Conservation (phyloP, 1,139 yeast species). For the Saccharomyces hybrid region DNA sequence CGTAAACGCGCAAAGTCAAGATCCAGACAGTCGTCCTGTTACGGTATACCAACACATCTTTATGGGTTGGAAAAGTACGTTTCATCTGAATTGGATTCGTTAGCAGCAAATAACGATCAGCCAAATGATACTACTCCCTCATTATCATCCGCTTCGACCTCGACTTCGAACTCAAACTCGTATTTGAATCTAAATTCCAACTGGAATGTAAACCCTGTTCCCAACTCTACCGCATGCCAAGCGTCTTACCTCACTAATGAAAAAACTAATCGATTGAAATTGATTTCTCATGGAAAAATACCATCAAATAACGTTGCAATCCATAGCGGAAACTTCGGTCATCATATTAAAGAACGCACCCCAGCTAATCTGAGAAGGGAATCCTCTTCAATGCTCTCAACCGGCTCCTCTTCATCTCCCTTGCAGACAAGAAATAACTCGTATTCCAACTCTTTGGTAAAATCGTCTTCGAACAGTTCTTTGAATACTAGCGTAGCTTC, state of each 20-base stretch:
- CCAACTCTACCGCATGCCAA: not conserved
- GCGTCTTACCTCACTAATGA: not conserved
- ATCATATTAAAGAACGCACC: not conserved
- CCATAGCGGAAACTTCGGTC: not conserved
- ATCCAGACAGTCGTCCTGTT: constrained; percentile 11
- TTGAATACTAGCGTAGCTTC: not conserved
- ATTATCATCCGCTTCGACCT: constrained; percentile 1
- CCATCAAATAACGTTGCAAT: not conserved
- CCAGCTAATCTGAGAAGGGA: not conserved
- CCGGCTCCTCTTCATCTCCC: not conserved
- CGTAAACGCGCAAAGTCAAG: constrained; percentile 1
- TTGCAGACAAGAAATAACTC: not conserved
- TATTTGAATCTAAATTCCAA: not conserved
- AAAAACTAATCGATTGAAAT: not conserved
- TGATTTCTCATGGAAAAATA: not conserved
- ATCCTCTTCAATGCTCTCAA: not conserved
- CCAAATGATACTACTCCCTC: constrained; percentile 1
- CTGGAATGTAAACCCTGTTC: too few relatives aligned
- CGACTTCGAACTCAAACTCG: not conserved
- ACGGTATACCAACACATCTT: constrained; percentile 28
- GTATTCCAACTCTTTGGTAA: constrained; percentile 2
- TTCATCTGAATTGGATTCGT: constrained; percentile 22
- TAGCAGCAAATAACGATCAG: constrained; percentile 10
- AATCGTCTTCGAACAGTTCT: not conserved
- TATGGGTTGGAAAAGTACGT: constrained; percentile 29